A percentile compares a stretch with the other conserved stretches of the same genome.
phyloP scores from a whole-genome alignment of 2,329 filamentous ascomycete genomes.

The Trichoderma aggressivum region DNA sequence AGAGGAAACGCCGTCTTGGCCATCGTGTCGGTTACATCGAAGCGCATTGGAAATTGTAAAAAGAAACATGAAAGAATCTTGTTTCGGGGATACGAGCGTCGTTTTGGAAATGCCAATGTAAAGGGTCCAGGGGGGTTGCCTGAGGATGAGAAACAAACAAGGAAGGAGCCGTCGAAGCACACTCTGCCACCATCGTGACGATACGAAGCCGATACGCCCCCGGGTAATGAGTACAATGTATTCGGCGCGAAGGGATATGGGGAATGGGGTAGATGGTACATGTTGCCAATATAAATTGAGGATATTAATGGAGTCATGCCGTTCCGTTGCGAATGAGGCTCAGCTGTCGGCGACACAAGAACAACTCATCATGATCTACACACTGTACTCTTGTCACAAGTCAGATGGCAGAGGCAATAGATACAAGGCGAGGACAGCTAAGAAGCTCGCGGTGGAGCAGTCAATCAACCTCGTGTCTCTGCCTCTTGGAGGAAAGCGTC shows the following conservation, averaged over 20 bases:
- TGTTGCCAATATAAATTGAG: neutral
- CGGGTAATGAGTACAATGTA: neutral
- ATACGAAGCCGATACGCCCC: neutral
- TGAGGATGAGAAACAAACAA: neutral
- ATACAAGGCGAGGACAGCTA: neutral
- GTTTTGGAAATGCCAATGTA: neutral
- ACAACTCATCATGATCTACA: neutral
- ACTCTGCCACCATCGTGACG: neutral
- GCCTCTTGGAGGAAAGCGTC: neutral
- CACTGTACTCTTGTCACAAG: neutral
- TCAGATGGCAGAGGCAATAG: neutral
- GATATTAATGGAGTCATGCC: neutral
- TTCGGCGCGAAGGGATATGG: neutral
- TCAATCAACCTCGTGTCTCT: neutral
- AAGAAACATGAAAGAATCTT: neutral
- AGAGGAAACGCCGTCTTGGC: neutral
- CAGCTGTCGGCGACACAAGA: neutral
- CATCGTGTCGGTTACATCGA: neutral
- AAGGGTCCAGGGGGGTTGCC: neutral
- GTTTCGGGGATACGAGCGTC: neutral
- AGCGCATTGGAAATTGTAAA: neutral
- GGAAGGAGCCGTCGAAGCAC: constrained; percentile 11
- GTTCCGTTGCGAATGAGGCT: neutral
- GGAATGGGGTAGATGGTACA: neutral
- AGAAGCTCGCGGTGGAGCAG: neutral